phyloP scores from a whole-genome alignment of 495 filamentous ascomycete species.

The Clohesyomyces aquaticus region DNA sequence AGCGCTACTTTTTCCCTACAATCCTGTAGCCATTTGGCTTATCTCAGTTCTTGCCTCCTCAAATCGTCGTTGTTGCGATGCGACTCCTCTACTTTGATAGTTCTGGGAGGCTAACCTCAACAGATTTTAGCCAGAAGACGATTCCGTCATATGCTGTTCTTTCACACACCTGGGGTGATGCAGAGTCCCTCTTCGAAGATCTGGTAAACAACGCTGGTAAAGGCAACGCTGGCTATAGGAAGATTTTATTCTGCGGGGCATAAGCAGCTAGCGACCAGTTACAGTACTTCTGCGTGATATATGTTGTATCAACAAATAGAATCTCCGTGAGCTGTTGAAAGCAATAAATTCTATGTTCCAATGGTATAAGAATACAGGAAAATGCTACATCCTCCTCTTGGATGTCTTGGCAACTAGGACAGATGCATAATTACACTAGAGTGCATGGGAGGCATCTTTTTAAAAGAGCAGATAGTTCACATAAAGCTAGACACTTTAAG shows the following conservation, averaged over 20 bases:
- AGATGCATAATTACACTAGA: constrained; percentile 4
- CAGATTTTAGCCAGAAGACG: no score
- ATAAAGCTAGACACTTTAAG: constrained; percentile 11
- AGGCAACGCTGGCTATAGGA: constrained; percentile 13
- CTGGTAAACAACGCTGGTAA: constrained; percentile 4
- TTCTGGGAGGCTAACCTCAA: no score
- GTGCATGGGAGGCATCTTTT: constrained; percentile 9
- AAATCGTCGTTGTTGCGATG: no score
- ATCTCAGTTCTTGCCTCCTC: no score
- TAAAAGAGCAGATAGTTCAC: constrained; percentile 10
- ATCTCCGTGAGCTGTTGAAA: constrained; percentile 2
- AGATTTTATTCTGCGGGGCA: constrained; percentile 24
- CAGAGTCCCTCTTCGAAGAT: neutral
- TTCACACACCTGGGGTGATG: constrained; percentile 21
- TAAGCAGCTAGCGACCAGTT: no score
- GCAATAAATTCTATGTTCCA: constrained; percentile 10
- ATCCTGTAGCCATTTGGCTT: no score
- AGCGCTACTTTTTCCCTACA: no score
- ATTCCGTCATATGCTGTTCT: constrained; percentile 21
- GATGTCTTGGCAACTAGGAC: constrained; percentile 1
- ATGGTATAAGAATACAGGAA: constrained; percentile 12
- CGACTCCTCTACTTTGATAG: no score
- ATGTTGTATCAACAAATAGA: constrained; percentile 7
- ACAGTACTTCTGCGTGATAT: no score
- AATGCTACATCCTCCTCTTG: constrained; percentile 7